Percentiles rank a stretch among this genome's conserved stretches.
Evolutionary conservation across 2,329 filamentous ascomycete species (phyloP).

Genomic region (Phyllosticta citriasiana): DNA sequence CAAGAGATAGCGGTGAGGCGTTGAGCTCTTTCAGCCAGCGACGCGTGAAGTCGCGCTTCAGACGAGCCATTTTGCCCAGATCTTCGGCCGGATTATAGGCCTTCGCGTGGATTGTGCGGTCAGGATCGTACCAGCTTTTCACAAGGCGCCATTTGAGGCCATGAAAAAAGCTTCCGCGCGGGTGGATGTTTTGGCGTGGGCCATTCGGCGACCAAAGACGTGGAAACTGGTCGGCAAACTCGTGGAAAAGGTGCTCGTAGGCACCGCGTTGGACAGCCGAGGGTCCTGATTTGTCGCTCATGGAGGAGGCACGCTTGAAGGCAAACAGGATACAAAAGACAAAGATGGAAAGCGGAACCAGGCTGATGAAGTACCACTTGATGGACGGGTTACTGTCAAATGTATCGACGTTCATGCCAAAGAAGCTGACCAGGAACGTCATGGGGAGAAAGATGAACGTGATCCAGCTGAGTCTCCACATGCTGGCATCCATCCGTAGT

Average conservation of each 20-base stretch:
- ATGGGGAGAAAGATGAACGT: conserved; percentile 65
- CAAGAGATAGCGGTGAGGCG: background rate
- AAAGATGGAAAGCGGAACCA: conserved; percentile 35
- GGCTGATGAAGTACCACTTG: conserved; percentile 42
- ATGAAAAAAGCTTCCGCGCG: conserved; percentile 29
- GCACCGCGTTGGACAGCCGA: conserved; percentile 39
- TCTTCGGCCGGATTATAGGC: conserved; percentile 26
- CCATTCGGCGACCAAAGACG: conserved; percentile 40
- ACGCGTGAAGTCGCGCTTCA: conserved; percentile 29
- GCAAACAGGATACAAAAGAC: conserved; percentile 39
- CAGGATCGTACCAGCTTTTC: conserved; percentile 35
- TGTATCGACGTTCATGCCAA: conserved; percentile 43
- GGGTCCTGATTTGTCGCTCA: background rate
- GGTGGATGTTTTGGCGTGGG: conserved; percentile 30
- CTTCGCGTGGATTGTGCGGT: conserved; percentile 29
- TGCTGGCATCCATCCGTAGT: conserved; percentile 38
- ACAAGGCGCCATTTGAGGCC: conserved; percentile 40
- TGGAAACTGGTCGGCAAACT: conserved; percentile 37
- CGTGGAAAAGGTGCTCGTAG: conserved; percentile 41
- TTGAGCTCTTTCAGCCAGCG: conserved; percentile 29
- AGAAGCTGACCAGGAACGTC: conserved; percentile 40
- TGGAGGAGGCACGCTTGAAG: conserved; percentile 29
- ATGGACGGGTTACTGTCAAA: conserved; percentile 35
- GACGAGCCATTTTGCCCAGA: conserved; percentile 28
- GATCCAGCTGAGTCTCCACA: conserved; percentile 53